These are phyloP conservation scores for Rutstroemia sp. DNA, from an alignment of 2,329 filamentous ascomycete species.

Conservation along the genomic window DNA sequence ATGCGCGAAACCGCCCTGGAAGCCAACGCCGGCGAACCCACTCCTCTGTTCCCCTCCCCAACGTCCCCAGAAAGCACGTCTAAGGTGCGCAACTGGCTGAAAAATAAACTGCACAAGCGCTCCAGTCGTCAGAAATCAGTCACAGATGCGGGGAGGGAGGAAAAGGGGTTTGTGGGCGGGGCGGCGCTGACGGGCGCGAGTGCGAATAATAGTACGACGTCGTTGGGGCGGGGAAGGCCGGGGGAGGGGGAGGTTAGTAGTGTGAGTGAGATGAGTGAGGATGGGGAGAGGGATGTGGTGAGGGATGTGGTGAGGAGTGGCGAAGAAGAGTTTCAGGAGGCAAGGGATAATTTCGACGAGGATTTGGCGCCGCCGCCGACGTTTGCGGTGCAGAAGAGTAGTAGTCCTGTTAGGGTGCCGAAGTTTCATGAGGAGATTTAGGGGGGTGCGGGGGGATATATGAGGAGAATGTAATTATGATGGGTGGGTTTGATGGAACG, in stretches of 20 bases:
- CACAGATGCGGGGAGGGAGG: not conserved
- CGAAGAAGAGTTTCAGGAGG: conserved; percentile 44
- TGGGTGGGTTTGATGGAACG: no score
- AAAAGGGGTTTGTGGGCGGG: conserved; percentile 43
- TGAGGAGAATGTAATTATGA: no score
- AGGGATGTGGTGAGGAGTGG: not conserved
- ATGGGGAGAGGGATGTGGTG: not conserved
- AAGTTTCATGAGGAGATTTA: conserved; percentile 52
- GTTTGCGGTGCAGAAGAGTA: conserved; percentile 29
- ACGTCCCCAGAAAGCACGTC: conserved; percentile 14
- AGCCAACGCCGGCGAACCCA: conserved; percentile 15
- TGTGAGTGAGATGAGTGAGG: not conserved
- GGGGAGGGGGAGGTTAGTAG: not conserved
- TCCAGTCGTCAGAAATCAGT: conserved; percentile 29
- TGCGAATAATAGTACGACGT: conserved; percentile 37
- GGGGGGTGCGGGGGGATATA: not conserved
- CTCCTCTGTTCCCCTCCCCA: conserved; percentile 16
- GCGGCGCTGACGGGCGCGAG: conserved; percentile 38
- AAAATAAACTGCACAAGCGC: conserved; percentile 37
- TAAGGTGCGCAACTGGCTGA: conserved; percentile 44
- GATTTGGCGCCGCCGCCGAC: conserved; percentile 32
- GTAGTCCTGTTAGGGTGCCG: conserved; percentile 49
- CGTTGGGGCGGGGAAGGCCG: not conserved
- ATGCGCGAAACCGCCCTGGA: conserved; percentile 18
- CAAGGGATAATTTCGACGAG: conserved; percentile 37